A percentile compares a stretch with the other conserved stretches of the same genome.
These are phyloP conservation scores for Mycoemilia scoparia DNA, from an alignment of 192 early-diverging fungal species.

Conservation along the genomic window DNA sequence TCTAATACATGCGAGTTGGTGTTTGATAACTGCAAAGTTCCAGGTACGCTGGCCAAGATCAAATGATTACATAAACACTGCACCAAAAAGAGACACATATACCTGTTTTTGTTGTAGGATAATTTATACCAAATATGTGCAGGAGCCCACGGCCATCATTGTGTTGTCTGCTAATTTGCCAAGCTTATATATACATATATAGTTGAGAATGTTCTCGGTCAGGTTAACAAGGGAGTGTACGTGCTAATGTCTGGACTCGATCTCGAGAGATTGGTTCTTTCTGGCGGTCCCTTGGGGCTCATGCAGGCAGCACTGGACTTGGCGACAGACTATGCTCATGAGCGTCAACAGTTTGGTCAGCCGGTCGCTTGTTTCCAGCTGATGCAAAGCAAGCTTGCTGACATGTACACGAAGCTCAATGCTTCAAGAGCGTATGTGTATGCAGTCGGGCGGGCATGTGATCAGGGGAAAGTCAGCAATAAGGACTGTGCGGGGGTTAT, in stretches of 20 bases:
- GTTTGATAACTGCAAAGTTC: constrained; percentile 86
- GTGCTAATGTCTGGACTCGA: constrained; percentile 93
- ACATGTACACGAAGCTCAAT: constrained; percentile 93
- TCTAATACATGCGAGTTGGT: constrained; percentile 89
- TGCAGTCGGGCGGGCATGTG: constrained; percentile 74
- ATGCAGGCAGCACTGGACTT: constrained; percentile 81
- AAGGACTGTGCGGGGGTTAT: constrained; percentile 92
- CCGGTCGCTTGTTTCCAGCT: constrained; percentile 81
- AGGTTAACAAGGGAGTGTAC: constrained; percentile 74
- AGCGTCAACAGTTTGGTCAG: constrained; percentile 70
- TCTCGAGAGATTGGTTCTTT: constrained; percentile 71
- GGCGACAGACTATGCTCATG: constrained; percentile 67
- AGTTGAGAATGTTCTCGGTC: constrained; percentile 73
- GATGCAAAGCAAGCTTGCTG: constrained; percentile 87
- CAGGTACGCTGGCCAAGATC: constrained; percentile 30
- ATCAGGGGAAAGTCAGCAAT: constrained; percentile 55
- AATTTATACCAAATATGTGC: not conserved
- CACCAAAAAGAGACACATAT: too few relatives aligned
- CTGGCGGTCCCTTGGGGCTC: constrained; percentile 76
- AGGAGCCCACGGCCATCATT: too few relatives aligned
- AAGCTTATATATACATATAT: too few relatives aligned
- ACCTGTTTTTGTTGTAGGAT: too few relatives aligned
- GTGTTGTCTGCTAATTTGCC: constrained; percentile 2
- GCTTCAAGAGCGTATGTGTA: constrained; percentile 82
- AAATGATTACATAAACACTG: not conserved